Percentiles rank a stretch among this genome's conserved stretches.
phyloP scores from a whole-genome alignment of 129 eudicot species.

The Erigeron canadensis region DNA sequence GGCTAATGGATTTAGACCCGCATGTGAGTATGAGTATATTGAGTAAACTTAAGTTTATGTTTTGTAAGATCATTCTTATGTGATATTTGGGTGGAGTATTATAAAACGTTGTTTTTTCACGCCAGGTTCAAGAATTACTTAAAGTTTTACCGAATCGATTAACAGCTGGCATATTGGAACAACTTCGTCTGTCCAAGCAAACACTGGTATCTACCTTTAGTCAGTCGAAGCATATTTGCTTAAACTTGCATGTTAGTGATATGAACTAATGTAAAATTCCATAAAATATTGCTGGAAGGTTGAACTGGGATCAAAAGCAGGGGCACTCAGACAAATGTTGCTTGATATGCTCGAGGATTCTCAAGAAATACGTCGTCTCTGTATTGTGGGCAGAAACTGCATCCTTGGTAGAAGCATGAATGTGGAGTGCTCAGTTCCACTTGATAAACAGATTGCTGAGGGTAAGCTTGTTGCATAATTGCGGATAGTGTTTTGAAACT shows the following conservation, averaged over 20 bases:
- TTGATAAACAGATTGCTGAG: slow-evolving; percentile 88
- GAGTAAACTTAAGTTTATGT: slow-evolving; percentile 32
- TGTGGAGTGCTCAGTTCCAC: slow-evolving; percentile 73
- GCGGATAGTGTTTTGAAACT: slow-evolving; percentile 7
- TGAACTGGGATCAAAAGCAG: slow-evolving; percentile 88
- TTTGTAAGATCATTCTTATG: slow-evolving; percentile 16
- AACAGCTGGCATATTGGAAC: slow-evolving; percentile 82
- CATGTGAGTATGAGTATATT: slow-evolving; percentile 79
- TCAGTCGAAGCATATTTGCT: not conserved
- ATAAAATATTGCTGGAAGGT: slow-evolving; percentile 47
- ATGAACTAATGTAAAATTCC: slow-evolving; percentile 12
- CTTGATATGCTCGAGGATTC: slow-evolving; percentile 98
- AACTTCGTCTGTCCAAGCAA: slow-evolving; percentile 94
- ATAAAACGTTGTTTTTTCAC: slow-evolving; percentile 15
- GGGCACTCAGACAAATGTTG: slow-evolving; percentile 93
- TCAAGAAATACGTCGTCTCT: slow-evolving; percentile 84
- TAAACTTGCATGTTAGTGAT: slow-evolving; percentile 6
- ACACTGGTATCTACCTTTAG: slow-evolving; percentile 58
- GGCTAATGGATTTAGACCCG: slow-evolving; percentile 92
- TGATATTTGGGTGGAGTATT: slow-evolving; percentile 4
- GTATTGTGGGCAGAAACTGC: slow-evolving; percentile 93
- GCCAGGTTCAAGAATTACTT: slow-evolving; percentile 82
- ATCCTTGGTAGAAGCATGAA: slow-evolving; percentile 46
- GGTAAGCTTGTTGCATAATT: slow-evolving; percentile 44
- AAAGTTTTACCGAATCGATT: slow-evolving; percentile 89